Evolutionary conservation across 208 protist genomes (phyloP), one percentile per base, ranked within the genome.

Genomic region (Naegleria lovaniensis): DNA sequence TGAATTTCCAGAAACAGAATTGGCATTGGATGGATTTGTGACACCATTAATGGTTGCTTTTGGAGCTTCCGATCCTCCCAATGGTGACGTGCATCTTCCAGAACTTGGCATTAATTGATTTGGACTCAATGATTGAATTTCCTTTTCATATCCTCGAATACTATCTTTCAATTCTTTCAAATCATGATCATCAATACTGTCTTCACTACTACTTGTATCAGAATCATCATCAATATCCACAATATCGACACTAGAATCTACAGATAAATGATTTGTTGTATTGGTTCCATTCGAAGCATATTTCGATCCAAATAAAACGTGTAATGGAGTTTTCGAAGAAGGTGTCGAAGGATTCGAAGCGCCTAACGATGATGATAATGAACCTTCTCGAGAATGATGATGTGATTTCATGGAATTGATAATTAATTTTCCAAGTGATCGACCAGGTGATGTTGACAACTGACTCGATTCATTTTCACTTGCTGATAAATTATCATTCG

Each of bases 131-230:
- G 19, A n/a, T 36, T 11, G 9, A 36, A 79, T 11, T 79, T 79
- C 67, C 25, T 79, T 79, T 36, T 79, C 67, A 36, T 36, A 79
- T 36, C 67, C 67, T 36, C n/a, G 16, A 79, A 79, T 79, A 79
- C 67, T 79, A 79, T 79, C 67, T n/a, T 79, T 79, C 25, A 79
- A 79, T 79, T 79, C 67, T 33, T 79, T 79, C 16, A 79, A 36
- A 79, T 79, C 67, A 36, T 79, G 16, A 79, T 79, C 67, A 13
- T 29, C 16, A 79, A 25, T 29, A 36, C 13, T 79, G 6, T 79
- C 67, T 7, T 11, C n/a, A 15, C 25, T 9, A 79, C 13, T 75
- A n/a, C 58, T 75, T 22, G 9, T 6, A 15, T 67, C 55, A 3
- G 55, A 67, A 15, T 29, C 11, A 67, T 67, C 55, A 29, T 67